Conservation (phyloP, 768 basidiomycete genomes). For the Podaxis rugospora region DNA sequence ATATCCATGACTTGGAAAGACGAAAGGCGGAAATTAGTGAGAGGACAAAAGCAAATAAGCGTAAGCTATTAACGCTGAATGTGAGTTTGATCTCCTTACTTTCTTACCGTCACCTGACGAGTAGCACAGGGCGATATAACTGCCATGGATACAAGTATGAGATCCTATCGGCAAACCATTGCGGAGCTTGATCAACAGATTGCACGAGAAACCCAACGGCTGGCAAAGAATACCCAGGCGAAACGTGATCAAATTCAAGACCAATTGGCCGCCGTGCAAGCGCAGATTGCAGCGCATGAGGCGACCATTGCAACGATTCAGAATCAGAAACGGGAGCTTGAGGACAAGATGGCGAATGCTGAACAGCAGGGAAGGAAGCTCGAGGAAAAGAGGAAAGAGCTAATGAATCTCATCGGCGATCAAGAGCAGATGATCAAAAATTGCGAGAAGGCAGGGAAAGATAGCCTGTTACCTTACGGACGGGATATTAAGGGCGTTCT, state of each 20-base stretch:
- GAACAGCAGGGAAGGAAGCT: slow-evolving; percentile 31
- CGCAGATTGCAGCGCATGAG: slow-evolving; percentile 35
- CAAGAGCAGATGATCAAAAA: slow-evolving; percentile 46
- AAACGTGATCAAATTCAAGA: slow-evolving; percentile 56
- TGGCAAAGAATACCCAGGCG: slow-evolving; percentile 53
- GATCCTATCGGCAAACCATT: slow-evolving; percentile 28
- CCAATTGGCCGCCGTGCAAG: slow-evolving; percentile 44
- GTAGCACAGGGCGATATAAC: slow-evolving; percentile 44
- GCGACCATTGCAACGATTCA: slow-evolving; percentile 22
- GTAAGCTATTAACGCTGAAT: slow-evolving; percentile 34
- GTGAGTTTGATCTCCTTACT: slow-evolving; percentile 27
- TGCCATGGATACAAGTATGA: slow-evolving; percentile 39
- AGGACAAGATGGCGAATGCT: slow-evolving; percentile 23
- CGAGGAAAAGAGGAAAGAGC: slow-evolving; percentile 25
- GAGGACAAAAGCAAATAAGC: slow-evolving; percentile 44
- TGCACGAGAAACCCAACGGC: slow-evolving; percentile 44
- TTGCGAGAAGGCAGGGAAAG: slow-evolving; percentile 47
- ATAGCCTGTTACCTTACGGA: slow-evolving; percentile 61
- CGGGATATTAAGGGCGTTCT: slow-evolving; percentile 54
- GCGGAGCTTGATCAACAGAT: slow-evolving; percentile 44
- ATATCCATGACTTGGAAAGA: slow-evolving; percentile 25
- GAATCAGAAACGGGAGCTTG: slow-evolving; percentile 28
- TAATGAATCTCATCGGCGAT: slow-evolving; percentile 39
- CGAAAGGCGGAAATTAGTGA: slow-evolving; percentile 42
- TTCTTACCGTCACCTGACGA: neutral